phyloP scores from a whole-genome alignment of 2,329 filamentous ascomycete species.

The Aspergillus latus region DNA sequence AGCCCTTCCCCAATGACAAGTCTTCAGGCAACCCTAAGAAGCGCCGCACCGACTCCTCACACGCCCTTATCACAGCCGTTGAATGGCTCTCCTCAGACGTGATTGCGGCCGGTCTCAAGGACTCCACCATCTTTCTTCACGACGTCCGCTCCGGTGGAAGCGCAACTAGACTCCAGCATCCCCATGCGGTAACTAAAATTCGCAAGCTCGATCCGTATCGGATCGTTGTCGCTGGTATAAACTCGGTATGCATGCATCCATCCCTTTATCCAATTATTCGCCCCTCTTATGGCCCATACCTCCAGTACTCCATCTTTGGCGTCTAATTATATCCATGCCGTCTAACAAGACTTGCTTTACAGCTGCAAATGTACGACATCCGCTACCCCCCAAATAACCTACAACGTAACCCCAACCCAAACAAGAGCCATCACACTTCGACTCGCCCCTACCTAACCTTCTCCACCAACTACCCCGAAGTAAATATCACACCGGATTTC shows the following conservation, averaged over 20 bases:
- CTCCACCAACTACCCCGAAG: constrained; percentile 29
- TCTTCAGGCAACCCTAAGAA: constrained; percentile 17
- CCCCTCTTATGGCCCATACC: not conserved
- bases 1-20: constrained; percentile 24
- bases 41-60: constrained; percentile 26
- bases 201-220: constrained; percentile 37
- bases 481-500: constrained; percentile 29
- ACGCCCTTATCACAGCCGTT: constrained; percentile 33
- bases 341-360: not conserved
- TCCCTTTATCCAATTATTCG: not conserved
- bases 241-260: constrained; percentile 27
- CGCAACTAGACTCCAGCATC: constrained; percentile 35
- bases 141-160: constrained; percentile 37
- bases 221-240: constrained; percentile 35
- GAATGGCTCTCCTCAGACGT: constrained; percentile 41
- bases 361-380: constrained; percentile 46
- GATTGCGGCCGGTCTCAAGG: constrained; percentile 37
- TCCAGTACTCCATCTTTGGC: not conserved
- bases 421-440: constrained; percentile 27
- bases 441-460: constrained; percentile 40
- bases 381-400: constrained; percentile 34
- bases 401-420: constrained; percentile 30
- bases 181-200: constrained; percentile 35
- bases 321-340: not conserved
- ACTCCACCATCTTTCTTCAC: constrained; percentile 37